phyloP scores from a whole-genome alignment of 768 basidiomycete genomes.

The Mycena metata region DNA sequence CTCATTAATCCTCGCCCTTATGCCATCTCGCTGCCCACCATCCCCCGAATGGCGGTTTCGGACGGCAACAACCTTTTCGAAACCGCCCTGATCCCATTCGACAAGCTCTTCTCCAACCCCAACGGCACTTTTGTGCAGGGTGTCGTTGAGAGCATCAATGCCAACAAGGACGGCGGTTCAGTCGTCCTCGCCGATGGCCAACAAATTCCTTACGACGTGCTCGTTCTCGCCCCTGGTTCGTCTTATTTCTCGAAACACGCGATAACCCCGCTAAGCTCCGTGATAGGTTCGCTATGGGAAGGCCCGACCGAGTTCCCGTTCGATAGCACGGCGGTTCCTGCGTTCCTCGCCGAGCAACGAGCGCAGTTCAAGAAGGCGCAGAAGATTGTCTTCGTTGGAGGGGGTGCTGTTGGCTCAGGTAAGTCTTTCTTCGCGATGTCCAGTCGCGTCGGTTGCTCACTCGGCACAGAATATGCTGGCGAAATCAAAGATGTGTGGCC shows the following conservation, averaged over 20 bases:
- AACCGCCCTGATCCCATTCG: constrained; percentile 58
- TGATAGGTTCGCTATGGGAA: constrained; percentile 50
- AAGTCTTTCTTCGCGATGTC: constrained; percentile 20
- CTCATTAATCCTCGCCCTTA: constrained; percentile 55
- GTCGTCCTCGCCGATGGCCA: constrained; percentile 63
- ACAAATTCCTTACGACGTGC: constrained; percentile 60
- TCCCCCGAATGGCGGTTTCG: constrained; percentile 56
- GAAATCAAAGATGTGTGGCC: constrained; percentile 58
- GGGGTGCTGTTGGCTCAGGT: constrained; percentile 57
- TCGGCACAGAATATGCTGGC: constrained; percentile 53
- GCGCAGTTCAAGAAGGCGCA: constrained; percentile 49
- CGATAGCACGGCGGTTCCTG: constrained; percentile 41
- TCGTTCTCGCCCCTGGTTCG: constrained; percentile 69
- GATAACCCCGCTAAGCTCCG: no score
- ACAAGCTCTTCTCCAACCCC: constrained; percentile 58
- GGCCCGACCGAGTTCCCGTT: constrained; percentile 53
- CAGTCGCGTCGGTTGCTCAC: constrained; percentile 5
- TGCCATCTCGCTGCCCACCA: constrained; percentile 53
- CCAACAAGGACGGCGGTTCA: constrained; percentile 51
- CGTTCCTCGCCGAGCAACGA: constrained; percentile 38
- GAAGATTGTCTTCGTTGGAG: constrained; percentile 56
- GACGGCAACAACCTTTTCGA: constrained; percentile 46
- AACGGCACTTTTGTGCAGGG: constrained; percentile 59
- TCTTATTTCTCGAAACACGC: no score
- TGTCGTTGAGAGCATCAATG: constrained; percentile 45